A percentile compares a stretch with the other conserved stretches of the same genome.
These are phyloP conservation scores for Dactylonectria estremocensis DNA, from an alignment of 2,329 filamentous ascomycete genomes.

Conservation along the genomic window DNA sequence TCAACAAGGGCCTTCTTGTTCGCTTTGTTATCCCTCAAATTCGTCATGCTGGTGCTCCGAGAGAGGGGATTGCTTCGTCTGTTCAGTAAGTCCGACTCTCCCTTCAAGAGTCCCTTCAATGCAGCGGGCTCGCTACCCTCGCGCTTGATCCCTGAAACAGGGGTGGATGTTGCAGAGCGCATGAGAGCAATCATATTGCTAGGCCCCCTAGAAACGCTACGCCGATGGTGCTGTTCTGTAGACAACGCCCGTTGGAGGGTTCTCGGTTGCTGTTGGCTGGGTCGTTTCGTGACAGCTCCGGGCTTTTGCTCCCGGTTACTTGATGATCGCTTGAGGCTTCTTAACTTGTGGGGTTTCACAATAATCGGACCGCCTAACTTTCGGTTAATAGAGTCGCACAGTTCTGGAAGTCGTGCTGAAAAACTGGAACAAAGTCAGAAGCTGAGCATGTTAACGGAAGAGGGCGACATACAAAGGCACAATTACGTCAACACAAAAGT, in stretches of 20 bases:
- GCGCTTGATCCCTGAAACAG: constrained; percentile 74
- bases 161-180: constrained; percentile 77
- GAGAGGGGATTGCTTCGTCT: constrained; percentile 60
- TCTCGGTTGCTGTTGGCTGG: constrained; percentile 60
- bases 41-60: constrained; percentile 64
- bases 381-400: constrained; percentile 79
- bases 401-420: constrained; percentile 80
- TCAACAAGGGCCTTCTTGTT: constrained; percentile 78
- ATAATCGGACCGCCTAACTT: constrained; percentile 82
- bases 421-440: constrained; percentile 69
- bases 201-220: constrained; percentile 70
- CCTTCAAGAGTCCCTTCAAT: constrained; percentile 64
- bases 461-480: constrained; percentile 78
- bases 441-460: not conserved
- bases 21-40: constrained; percentile 69
- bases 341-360: constrained; percentile 68
- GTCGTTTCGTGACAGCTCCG: constrained; percentile 67
- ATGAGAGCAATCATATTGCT: constrained; percentile 74
- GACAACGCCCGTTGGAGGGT: constrained; percentile 75
- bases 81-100: constrained; percentile 53
- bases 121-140: constrained; percentile 75
- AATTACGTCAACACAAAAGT: constrained; percentile 87
- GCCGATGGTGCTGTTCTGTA: constrained; percentile 69
- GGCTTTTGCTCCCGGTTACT: constrained; percentile 64
- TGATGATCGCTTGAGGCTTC: constrained; percentile 60